phyloP scores from a whole-genome alignment of 495 filamentous ascomycete species.

The Haplographium delicatum region DNA sequence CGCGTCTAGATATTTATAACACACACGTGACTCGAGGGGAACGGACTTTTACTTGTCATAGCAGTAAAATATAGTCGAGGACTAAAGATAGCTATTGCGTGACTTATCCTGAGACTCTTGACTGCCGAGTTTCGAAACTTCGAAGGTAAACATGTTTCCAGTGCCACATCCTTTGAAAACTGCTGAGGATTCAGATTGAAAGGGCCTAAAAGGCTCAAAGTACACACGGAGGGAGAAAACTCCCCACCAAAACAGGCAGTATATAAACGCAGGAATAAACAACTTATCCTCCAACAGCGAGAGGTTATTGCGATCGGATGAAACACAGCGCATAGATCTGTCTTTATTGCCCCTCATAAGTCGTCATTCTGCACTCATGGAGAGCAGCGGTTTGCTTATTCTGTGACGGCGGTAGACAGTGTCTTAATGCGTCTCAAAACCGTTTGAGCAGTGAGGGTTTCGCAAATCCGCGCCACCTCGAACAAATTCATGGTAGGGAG shows the following conservation, averaged over 20 bases:
- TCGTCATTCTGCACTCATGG: constrained; percentile 14
- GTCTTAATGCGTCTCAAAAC: constrained; percentile 9
- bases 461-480: constrained; percentile 7
- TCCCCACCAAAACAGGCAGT: constrained; percentile 5
- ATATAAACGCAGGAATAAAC: constrained; percentile 1
- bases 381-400: constrained; percentile 1
- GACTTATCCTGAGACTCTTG: too few species aligned
- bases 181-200: constrained; percentile 4
- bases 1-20: too few species aligned
- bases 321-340: constrained; percentile 10
- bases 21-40: too few species aligned
- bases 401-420: constrained; percentile 12
- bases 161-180: background rate
- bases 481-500: background rate
- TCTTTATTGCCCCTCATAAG: constrained; percentile 1
- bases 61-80: too few species aligned
- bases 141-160: constrained; percentile 6
- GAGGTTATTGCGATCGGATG: constrained; percentile 1
- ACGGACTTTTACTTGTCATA: too few species aligned
- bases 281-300: background rate
- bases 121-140: too few species aligned
- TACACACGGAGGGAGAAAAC: background rate
- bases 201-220: background rate
- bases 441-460: constrained; percentile 2
- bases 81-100: too few species aligned